These are phyloP conservation scores for Annulohypoxylon nitens DNA, from an alignment of 495 filamentous ascomycete species.

Conservation along the genomic window DNA sequence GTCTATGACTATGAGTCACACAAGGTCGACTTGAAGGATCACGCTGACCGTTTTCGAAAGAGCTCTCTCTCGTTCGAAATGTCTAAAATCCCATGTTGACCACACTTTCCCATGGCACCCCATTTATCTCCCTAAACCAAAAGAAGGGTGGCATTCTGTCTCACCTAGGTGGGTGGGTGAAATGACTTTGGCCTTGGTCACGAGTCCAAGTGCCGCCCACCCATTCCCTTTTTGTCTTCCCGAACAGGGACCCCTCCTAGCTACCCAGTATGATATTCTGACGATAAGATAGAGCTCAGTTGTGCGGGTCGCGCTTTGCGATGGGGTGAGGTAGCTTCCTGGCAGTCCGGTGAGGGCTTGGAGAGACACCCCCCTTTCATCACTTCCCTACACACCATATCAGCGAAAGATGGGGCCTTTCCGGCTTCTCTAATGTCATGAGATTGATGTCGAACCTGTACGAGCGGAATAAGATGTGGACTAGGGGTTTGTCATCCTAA, in stretches of 20 bases:
- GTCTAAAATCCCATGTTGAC: conserved; percentile 39
- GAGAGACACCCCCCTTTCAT: conserved; percentile 42
- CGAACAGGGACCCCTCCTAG: conserved; percentile 40
- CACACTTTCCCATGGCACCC: conserved; percentile 45
- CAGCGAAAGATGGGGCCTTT: conserved; percentile 38
- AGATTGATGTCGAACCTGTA: conserved; percentile 47
- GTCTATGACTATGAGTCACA: conserved; percentile 45
- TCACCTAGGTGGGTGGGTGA: conserved; percentile 53
- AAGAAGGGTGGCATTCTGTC: conserved; percentile 49
- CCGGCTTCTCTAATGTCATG: conserved; percentile 49
- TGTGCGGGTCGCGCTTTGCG: conserved; percentile 38
- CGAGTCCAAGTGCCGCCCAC: conserved; percentile 49
- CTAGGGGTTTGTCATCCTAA: conserved; percentile 29
- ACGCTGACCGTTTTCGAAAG: conserved; percentile 38
- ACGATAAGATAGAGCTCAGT: conserved; percentile 53
- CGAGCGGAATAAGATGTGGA: conserved; percentile 24
- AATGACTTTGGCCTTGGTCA: conserved; percentile 51
- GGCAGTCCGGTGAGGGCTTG: conserved; percentile 43
- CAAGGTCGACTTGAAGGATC: conserved; percentile 26
- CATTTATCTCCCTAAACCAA: conserved; percentile 36
- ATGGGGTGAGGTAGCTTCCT: conserved; percentile 42
- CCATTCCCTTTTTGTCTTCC: conserved; percentile 46
- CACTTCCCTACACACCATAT: conserved; percentile 49
- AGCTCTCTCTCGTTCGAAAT: conserved; percentile 25
- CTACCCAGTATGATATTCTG: conserved; percentile 34